These are phyloP conservation scores for Mycena capillaripes DNA, from an alignment of 768 basidiomycete genomes.

Conservation along the genomic window DNA sequence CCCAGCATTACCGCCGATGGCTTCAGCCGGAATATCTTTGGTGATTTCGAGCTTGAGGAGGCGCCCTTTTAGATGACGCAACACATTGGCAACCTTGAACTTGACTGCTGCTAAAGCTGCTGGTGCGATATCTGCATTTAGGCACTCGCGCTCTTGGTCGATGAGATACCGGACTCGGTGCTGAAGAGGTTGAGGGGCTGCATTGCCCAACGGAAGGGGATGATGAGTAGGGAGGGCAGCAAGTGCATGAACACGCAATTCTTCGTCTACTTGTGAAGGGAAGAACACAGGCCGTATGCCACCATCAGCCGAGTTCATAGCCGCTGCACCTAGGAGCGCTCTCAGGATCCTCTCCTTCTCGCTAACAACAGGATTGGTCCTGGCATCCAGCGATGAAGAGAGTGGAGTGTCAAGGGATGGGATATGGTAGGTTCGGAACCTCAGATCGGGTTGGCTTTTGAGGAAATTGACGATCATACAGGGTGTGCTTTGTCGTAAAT, in stretches of 20 bases:
- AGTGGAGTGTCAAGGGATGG: neutral
- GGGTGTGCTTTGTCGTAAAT: neutral
- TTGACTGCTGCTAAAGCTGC: neutral
- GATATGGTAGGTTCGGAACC: neutral
- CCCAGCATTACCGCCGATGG: neutral
- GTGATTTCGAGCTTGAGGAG: neutral
- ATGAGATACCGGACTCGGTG: neutral
- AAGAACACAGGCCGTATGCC: neutral
- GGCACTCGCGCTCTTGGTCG: neutral
- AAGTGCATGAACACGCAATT: neutral
- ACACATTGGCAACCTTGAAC: neutral
- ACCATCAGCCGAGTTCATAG: neutral
- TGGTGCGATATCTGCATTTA: neutral
- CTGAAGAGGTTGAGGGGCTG: neutral
- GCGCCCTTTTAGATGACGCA: neutral
- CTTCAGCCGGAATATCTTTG: neutral
- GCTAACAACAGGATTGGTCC: neutral
- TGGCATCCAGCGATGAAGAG: neutral
- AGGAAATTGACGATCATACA: neutral
- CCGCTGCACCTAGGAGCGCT: neutral
- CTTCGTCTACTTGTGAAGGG: neutral
- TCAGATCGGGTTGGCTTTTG: neutral
- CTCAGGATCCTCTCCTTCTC: neutral
- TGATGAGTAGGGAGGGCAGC: neutral
- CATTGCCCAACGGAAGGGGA: neutral